phyloP scores from a whole-genome alignment of 2,329 filamentous ascomycete genomes.

The Cryphonectria radicalis region DNA sequence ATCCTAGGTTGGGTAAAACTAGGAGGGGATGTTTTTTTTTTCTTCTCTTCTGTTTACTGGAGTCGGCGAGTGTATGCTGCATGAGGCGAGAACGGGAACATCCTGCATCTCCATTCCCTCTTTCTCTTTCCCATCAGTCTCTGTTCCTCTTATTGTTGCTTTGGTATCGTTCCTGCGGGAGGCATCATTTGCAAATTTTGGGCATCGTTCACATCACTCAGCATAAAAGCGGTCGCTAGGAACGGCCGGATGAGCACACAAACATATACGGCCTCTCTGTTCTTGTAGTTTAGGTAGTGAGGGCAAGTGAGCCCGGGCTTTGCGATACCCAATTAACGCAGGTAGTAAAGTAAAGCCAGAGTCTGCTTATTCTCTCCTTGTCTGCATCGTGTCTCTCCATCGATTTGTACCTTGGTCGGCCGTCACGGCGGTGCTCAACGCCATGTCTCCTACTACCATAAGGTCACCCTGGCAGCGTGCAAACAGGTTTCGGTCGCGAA shows the following conservation, averaged over 20 bases:
- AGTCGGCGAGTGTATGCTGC: constrained; percentile 18
- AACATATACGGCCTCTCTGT: background rate
- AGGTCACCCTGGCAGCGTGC: background rate
- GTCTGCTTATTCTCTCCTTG: background rate
- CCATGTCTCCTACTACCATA: background rate
- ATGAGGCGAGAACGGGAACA: constrained; percentile 18
- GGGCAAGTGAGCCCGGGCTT: constrained; percentile 8
- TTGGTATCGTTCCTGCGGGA: constrained; percentile 11
- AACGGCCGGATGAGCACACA: constrained; percentile 8
- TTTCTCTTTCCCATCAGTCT: constrained; percentile 5
- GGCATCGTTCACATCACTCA: constrained; percentile 26
- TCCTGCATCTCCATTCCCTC: constrained; percentile 22
- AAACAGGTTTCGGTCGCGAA: background rate
- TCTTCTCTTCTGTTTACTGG: background rate
- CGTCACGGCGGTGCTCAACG: background rate
- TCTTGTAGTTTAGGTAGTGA: background rate
- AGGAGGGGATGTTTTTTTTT: background rate
- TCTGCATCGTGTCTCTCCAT: background rate
- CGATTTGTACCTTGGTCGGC: background rate
- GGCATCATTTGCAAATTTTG: background rate
- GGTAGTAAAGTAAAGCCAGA: constrained; percentile 11
- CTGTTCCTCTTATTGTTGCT: constrained; percentile 9
- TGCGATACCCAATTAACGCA: constrained; percentile 22
- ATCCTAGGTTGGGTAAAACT: constrained; percentile 13
- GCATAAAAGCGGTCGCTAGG: constrained; percentile 23